Base-by-base conservation (phyloP, 78 protist genomes). In the Dictyostelium purpureum region DNA sequence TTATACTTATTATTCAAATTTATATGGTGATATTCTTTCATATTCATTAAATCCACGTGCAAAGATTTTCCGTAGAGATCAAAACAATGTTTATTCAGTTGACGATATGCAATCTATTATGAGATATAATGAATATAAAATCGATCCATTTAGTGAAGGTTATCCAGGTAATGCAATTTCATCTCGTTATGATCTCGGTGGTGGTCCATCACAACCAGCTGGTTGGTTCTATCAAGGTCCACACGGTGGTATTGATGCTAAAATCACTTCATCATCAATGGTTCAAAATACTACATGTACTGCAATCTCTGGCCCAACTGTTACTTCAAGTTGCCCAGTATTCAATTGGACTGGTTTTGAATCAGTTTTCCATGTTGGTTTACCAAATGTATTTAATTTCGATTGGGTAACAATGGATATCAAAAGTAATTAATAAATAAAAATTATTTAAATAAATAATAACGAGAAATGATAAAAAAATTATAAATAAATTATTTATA, bases 161-260 rank as follows among this genome's bases (percentile, higher is more conserved):
- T 77, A 90, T 35, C 95, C 98, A 24, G 90, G 97, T 19, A 54
- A 42, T 42, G 95, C 96, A 2, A 94, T 96, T 40, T 83, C 96
- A 38, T 54, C 95, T 26, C 63, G 98, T 9, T 93, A 31, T 79
- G 98, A 97, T 67, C 69, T 97, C 14, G 63, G 59, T 31, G 77
- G 67, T 28, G 82, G 83, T 11, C 92, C 92, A 49, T 1, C 35
- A 0, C 28, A 37, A 42, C 73, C 71, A 26, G 19, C 3, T 1
- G 18, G 2, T 16, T 83, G 90, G 90, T 70, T 31, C 9, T 54
- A 18, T 43, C n/a, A 40, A 6, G 71, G 73, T 28, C 10, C 31
- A 18, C 90, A 71, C 42, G 92, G 92, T 73, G 92, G 59, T 9
- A 85, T 73, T 43, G 92, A 85, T 47, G 12, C 65, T 31, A 85